Evolutionary conservation across 2,329 filamentous ascomycete genomes (phyloP), one percentile per base, ranked within the genome.

Genomic region (Polychaeton citri): DNA sequence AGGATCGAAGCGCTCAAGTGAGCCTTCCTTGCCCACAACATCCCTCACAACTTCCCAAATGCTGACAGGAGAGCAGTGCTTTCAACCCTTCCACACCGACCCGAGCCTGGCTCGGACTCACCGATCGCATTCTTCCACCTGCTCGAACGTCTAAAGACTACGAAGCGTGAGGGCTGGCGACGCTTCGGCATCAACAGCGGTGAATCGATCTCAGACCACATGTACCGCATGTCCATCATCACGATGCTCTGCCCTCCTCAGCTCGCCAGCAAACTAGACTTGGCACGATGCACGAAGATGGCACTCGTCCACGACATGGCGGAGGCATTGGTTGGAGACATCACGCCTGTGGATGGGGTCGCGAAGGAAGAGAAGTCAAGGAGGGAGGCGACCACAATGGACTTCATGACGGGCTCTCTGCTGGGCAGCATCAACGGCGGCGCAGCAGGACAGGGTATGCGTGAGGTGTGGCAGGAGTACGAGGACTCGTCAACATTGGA

Each of bases 171-270:
- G 62, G 90, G 90, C 45, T 98, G 90, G 90, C 75, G 82, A 38
- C 76, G 90, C 24, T 95, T 95, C 56, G 77, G 76, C 26, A 85
- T 98, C 46, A 47, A 58, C 38, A 45, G 62, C 39, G 81, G 84
- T 57, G 90, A 98, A 61, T 93, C 85, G 2, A 95, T 98, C 54
- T 74, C 84, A 36, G 90, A 98, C 64, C 90, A 98, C 70, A 98
- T 98, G 90, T 98, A 96, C 64, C 86, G 90, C 63, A 98, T 98
- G 90, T 85, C 87, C 34, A 74, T 98, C 48, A 85, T 98, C 59
- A 86, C 84, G 44, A 83, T 98, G 78, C 74, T 95, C 45, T 86
- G 85, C 2, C 88, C 90, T 2, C 70, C 82, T 0, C 63, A 79
- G 1, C 73, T 95, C 8, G 69, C 76, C 2, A 62, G 74, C 1